Conservation (phyloP, 2,329 filamentous ascomycete species). For the Aspergillus japonicus region DNA sequence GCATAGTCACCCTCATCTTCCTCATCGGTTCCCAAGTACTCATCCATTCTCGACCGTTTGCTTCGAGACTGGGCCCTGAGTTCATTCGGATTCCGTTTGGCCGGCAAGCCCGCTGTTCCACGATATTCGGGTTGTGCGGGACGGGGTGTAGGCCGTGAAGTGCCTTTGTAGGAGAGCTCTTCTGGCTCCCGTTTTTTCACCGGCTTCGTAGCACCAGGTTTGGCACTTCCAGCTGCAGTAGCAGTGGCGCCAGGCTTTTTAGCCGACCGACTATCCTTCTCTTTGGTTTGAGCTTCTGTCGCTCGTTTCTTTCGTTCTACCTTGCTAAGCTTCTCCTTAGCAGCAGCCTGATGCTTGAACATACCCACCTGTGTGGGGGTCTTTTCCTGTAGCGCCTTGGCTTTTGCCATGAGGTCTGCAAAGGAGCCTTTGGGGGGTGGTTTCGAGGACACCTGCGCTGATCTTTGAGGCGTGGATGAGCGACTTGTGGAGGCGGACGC, state of each 20-base stretch:
- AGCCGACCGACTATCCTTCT: slow-evolving; percentile 34
- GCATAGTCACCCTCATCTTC: slow-evolving; percentile 47
- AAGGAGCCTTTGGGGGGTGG: slow-evolving; percentile 59
- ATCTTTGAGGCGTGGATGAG: slow-evolving; percentile 19
- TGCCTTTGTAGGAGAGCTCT: slow-evolving; percentile 39
- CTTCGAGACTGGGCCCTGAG: slow-evolving; percentile 25
- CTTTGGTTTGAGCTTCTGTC: slow-evolving; percentile 42
- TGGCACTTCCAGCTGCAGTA: slow-evolving; percentile 20
- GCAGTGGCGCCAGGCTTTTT: slow-evolving; percentile 28
- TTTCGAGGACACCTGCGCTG: slow-evolving; percentile 32
- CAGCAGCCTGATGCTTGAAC: slow-evolving; percentile 56
- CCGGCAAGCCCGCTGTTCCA: slow-evolving; percentile 43
- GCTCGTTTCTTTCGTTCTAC: slow-evolving; percentile 52
- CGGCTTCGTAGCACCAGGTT: slow-evolving; percentile 20
- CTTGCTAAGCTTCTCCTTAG: slow-evolving; percentile 57
- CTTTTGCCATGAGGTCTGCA: slow-evolving; percentile 58
- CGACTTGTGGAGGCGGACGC: slow-evolving; percentile 16
- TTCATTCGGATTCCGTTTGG: slow-evolving; percentile 26
- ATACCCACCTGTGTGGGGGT: slow-evolving; percentile 49
- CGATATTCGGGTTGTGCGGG: slow-evolving; percentile 35
- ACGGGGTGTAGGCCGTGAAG: slow-evolving; percentile 32
- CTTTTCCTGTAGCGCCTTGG: slow-evolving; percentile 54
- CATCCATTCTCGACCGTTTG: slow-evolving; percentile 36
- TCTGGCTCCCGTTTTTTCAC: slow-evolving; percentile 35
- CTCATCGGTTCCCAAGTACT: slow-evolving; percentile 49